Evolutionary conservation across 2,329 filamentous ascomycete species (phyloP).

Genomic region (Pseudogymnoascus pannorum): DNA sequence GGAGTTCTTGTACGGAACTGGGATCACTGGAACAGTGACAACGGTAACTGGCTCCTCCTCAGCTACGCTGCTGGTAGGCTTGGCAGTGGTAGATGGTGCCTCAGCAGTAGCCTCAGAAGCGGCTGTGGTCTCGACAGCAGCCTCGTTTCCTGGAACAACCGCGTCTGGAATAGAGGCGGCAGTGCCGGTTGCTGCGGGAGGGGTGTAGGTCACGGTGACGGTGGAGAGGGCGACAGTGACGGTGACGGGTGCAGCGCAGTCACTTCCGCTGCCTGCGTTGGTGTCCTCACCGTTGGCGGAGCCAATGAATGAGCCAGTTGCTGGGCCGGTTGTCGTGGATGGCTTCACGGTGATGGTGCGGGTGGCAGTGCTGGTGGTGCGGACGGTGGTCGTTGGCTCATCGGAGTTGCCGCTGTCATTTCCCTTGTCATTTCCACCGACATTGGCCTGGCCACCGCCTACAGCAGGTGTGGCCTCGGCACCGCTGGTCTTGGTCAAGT

Average conservation of each 20-base stretch:
- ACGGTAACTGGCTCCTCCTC: background rate
- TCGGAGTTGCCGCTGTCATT: background rate
- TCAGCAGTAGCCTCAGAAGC: background rate
- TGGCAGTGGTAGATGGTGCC: background rate
- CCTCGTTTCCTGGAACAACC: background rate
- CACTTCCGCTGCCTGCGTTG: background rate
- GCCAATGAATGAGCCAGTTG: background rate
- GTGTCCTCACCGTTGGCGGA: background rate
- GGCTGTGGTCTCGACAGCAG: background rate
- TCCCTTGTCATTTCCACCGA: constrained; percentile 1
- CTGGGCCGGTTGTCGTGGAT: background rate
- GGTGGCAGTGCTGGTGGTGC: background rate
- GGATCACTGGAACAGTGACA: background rate
- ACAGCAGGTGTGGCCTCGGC: background rate
- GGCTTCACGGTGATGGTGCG: constrained; percentile 2
- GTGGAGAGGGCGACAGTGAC: constrained; percentile 7
- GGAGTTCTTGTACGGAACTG: constrained; percentile 1
- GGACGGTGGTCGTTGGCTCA: constrained; percentile 3
- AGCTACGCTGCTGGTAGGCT: background rate
- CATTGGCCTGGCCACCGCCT: background rate
- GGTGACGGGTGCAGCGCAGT: constrained; percentile 1
- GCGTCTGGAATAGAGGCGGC: background rate
- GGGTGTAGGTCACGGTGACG: constrained; percentile 4
- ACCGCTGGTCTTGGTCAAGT: background rate
- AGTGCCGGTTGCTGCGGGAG: background rate